Percentiles rank a stretch among this genome's conserved stretches.
phyloP scores from a whole-genome alignment of 768 basidiomycete genomes.

The Cystofilobasidium ferigula region DNA sequence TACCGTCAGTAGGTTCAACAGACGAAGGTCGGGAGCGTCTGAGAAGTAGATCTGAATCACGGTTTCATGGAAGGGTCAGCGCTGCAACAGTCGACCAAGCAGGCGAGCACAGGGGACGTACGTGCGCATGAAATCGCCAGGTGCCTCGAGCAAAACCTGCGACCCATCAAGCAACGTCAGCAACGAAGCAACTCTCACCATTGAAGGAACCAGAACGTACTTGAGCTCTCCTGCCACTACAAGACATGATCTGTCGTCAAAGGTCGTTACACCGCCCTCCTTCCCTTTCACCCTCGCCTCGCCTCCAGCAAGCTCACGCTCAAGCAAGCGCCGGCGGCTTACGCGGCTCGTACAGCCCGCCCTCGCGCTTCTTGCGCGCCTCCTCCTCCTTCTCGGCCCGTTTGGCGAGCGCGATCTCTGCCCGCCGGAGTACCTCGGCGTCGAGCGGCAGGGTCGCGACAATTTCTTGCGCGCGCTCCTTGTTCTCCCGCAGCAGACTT shows the following conservation, averaged over 20 bases:
- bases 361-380: background rate
- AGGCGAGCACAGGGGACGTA: background rate
- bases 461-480: background rate
- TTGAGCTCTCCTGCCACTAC: too few species aligned
- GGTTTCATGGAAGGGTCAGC: background rate
- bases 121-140: too few species aligned
- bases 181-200: too few species aligned
- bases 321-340: background rate
- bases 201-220: too few species aligned
- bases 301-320: background rate
- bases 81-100: background rate
- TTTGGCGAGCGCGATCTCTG: background rate
- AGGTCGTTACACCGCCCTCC: too few species aligned
- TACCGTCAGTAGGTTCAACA: too few species aligned
- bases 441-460: background rate
- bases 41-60: too few species aligned
- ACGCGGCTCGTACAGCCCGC: background rate
- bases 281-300: too few species aligned
- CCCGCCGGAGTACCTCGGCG: background rate
- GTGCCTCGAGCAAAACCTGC: too few species aligned
- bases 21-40: too few species aligned
- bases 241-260: constrained; percentile 5
- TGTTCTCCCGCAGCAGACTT: constrained; percentile 2
- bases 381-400: background rate
- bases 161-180: too few species aligned